Percentiles rank a stretch among this genome's conserved stretches.
These are phyloP conservation scores for Mallotus nudiflorus DNA, from an alignment of 345 rosid genomes.

Conservation along the genomic window DNA sequence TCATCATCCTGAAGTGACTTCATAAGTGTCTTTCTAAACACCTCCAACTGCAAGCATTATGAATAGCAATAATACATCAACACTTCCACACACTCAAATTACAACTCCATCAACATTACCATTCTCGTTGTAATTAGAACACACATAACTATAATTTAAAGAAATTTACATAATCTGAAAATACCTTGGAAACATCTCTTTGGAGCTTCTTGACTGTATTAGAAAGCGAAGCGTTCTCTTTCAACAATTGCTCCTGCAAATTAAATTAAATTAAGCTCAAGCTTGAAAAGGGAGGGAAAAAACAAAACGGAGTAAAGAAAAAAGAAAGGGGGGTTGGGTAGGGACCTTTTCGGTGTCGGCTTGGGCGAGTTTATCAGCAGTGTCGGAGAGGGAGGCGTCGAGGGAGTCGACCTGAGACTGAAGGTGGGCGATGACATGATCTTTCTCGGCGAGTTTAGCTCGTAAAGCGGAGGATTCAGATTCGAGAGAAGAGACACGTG, in stretches of 20 bases:
- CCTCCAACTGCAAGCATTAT: constrained; percentile 64
- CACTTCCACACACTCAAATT: too few relatives aligned
- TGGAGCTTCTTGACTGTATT: constrained; percentile 77
- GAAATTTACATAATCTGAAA: neutral
- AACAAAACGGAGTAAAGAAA: neutral
- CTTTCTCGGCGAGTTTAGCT: constrained; percentile 57
- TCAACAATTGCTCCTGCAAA: constrained; percentile 61
- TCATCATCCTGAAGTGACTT: constrained; percentile 88
- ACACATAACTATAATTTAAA: too few relatives aligned
- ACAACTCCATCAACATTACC: too few relatives aligned
- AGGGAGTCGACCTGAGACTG: constrained; percentile 66
- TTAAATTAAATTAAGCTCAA: neutral
- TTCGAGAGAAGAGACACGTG: constrained; percentile 87
- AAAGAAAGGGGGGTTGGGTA: neutral
- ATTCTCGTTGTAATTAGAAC: too few relatives aligned
- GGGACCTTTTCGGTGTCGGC: constrained; percentile 66
- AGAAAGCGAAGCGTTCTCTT: constrained; percentile 61
- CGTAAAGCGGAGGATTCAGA: constrained; percentile 64
- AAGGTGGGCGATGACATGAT: constrained; percentile 59
- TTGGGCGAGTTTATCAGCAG: constrained; percentile 54
- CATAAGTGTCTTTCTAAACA: constrained; percentile 89
- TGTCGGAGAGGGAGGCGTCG: constrained; percentile 62
- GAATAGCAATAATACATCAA: neutral
- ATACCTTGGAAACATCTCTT: constrained; percentile 89
- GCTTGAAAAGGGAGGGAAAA: neutral